Conservation (phyloP, 768 basidiomycete species). For the Pleurotus salmoneostramineus region DNA sequence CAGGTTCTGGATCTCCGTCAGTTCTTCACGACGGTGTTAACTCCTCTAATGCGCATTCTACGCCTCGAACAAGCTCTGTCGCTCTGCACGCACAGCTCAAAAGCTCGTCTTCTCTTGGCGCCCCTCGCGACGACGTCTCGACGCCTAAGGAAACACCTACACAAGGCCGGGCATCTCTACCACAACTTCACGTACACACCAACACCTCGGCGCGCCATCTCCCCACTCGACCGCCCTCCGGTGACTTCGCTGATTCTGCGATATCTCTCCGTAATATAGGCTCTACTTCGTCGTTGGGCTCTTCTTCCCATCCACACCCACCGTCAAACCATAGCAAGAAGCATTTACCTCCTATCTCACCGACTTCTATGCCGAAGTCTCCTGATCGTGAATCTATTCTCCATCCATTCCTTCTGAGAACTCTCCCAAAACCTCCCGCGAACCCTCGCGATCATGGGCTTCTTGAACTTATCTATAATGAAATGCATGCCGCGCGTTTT, state of each 20-base stretch:
- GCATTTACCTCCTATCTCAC: neutral
- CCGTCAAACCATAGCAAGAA: neutral
- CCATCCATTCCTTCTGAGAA: conserved; percentile 26
- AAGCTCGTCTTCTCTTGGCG: neutral
- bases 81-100: neutral
- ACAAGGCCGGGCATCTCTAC: neutral
- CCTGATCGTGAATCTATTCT: conserved; percentile 6
- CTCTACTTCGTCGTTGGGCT: neutral
- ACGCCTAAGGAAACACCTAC: neutral
- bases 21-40: neutral
- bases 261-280: conserved; percentile 1
- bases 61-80: neutral
- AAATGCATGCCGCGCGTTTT: conserved; percentile 65
- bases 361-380: neutral
- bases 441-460: conserved; percentile 69
- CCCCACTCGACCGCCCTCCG: neutral
- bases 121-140: neutral
- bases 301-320: neutral
- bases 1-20: conserved; percentile 2
- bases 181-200: conserved; percentile 2
- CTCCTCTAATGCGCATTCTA: neutral
- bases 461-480: conserved; percentile 60
- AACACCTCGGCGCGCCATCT: neutral
- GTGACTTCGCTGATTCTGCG: neutral
- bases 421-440: conserved; percentile 32